These are phyloP conservation scores for Pelargonium citronellum DNA, from an alignment of 441 rosid genomes.

Conservation along the genomic window DNA sequence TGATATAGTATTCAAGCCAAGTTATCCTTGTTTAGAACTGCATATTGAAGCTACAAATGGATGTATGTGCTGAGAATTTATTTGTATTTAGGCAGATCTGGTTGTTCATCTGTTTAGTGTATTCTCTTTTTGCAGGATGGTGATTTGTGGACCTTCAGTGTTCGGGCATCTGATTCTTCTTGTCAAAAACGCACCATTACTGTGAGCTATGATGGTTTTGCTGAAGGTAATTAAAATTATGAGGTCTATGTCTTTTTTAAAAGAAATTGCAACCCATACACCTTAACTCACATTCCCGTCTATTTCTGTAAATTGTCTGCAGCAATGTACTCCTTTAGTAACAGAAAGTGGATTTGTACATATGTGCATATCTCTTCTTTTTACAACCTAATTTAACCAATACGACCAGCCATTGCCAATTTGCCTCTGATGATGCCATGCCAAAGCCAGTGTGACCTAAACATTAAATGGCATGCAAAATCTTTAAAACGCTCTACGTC, in stretches of 20 bases:
- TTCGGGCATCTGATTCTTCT: slow-evolving; percentile 30
- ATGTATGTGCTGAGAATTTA: not conserved
- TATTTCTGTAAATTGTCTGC: not conserved
- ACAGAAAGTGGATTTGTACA: not conserved
- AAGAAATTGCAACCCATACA: not conserved
- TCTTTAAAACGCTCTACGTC: no score
- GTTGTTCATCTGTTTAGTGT: not conserved
- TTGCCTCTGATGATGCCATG: no score
- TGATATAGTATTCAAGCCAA: no score
- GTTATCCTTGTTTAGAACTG: no score
- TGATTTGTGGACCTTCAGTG: slow-evolving; percentile 40
- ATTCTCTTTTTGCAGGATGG: slow-evolving; percentile 28
- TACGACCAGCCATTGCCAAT: no score
- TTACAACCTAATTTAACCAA: no score
- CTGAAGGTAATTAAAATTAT: slow-evolving; percentile 32
- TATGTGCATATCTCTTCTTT: no score
- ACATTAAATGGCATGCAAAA: no score
- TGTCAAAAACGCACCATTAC: slow-evolving; percentile 28
- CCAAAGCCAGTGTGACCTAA: no score
- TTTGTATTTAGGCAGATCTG: not conserved
- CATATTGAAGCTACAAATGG: not conserved
- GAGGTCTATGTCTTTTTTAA: not conserved
- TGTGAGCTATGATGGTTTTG: slow-evolving; percentile 40
- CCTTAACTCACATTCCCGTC: no score
- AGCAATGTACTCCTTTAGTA: not conserved